A percentile compares a stretch with the other conserved stretches of the same genome.
phyloP scores from a whole-genome alignment of 805 yeast genomes.

The Metschnikowia drakensbergensis region DNA sequence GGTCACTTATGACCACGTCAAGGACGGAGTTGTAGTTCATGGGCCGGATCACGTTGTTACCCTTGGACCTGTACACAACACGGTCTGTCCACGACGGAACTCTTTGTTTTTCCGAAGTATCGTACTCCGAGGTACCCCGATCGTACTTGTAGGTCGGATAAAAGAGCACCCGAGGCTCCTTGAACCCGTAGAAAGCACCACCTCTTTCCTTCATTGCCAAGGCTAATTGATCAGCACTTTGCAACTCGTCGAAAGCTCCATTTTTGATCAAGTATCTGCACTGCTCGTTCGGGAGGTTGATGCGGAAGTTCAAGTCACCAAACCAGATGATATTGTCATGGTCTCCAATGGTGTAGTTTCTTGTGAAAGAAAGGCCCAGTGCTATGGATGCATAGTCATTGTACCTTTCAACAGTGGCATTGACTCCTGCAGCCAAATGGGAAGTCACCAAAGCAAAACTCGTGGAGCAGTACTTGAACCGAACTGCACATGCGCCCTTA shows the following conservation, averaged over 20 bases:
- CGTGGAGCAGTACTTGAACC: slow-evolving; percentile 78
- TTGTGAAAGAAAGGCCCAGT: slow-evolving; percentile 71
- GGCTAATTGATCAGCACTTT: slow-evolving; percentile 74
- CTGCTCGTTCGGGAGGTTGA: slow-evolving; percentile 65
- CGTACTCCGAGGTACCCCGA: slow-evolving; percentile 75
- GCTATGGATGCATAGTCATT: slow-evolving; percentile 75
- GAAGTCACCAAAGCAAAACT: slow-evolving; percentile 78
- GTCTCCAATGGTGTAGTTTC: slow-evolving; percentile 72
- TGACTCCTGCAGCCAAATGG: slow-evolving; percentile 90
- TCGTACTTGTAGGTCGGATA: slow-evolving; percentile 92
- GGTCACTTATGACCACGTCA: slow-evolving; percentile 69
- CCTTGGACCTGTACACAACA: slow-evolving; percentile 60
- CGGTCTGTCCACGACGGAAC: slow-evolving; percentile 98
- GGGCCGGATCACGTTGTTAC: slow-evolving; percentile 44
- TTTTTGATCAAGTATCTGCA: slow-evolving; percentile 54
- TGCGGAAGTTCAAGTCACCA: slow-evolving; percentile 90
- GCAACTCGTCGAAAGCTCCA: slow-evolving; percentile 47
- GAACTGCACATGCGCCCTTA: slow-evolving; percentile 92
- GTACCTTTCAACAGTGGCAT: slow-evolving; percentile 77
- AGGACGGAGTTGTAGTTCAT: slow-evolving; percentile 65
- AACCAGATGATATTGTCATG: slow-evolving; percentile 90
- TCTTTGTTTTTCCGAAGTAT: slow-evolving; percentile 86
- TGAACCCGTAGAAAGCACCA: slow-evolving; percentile 68
- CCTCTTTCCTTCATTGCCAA: slow-evolving; percentile 55
- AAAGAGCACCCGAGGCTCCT: slow-evolving; percentile 73